Evolutionary conservation across 139 green algal genomes (phyloP).

Genomic region (Choricystis sp.): DNA sequence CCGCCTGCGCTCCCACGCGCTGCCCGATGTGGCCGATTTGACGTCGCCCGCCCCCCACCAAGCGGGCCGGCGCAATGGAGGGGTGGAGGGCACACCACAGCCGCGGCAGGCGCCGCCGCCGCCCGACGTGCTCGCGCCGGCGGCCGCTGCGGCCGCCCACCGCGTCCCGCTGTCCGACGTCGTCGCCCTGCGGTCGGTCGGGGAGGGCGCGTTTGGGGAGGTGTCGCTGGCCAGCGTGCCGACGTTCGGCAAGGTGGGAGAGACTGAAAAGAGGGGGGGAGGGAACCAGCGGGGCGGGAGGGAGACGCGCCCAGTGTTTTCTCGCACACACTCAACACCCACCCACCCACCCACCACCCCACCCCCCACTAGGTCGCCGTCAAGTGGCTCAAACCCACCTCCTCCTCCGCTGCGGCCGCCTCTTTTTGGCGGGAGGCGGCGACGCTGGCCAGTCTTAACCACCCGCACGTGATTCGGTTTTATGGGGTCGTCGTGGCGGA

Average conservation of each 20-base stretch:
- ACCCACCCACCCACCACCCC: no score
- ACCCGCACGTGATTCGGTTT: slow-evolving; percentile 86
- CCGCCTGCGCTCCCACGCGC: no score
- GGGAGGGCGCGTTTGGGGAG: slow-evolving; percentile 65
- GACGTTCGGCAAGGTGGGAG: slow-evolving; percentile 34
- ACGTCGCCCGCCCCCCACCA: no score
- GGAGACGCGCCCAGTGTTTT: no score
- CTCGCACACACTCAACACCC: no score
- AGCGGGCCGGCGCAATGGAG: no score
- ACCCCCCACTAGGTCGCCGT: slow-evolving; percentile 32
- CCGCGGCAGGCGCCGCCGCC: no score
- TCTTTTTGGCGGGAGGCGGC: slow-evolving; percentile 70
- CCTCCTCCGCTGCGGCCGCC: slow-evolving; percentile 2
- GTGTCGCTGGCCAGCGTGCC: slow-evolving; percentile 43
- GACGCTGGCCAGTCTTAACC: slow-evolving; percentile 63
- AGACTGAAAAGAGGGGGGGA: no score
- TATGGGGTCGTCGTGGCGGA: slow-evolving; percentile 61
- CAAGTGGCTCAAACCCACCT: slow-evolving; percentile 62
- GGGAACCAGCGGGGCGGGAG: no score
- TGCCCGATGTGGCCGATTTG: no score
- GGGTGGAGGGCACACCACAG: no score
- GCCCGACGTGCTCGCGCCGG: no score
- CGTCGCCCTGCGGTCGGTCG: slow-evolving; percentile 41
- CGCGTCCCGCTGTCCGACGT: slow-evolving; percentile 23
- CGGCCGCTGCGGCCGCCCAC: neutral